Conservation (phyloP, 2,329 filamentous ascomycete species). For the Stagonosporopsis vannaccii region DNA sequence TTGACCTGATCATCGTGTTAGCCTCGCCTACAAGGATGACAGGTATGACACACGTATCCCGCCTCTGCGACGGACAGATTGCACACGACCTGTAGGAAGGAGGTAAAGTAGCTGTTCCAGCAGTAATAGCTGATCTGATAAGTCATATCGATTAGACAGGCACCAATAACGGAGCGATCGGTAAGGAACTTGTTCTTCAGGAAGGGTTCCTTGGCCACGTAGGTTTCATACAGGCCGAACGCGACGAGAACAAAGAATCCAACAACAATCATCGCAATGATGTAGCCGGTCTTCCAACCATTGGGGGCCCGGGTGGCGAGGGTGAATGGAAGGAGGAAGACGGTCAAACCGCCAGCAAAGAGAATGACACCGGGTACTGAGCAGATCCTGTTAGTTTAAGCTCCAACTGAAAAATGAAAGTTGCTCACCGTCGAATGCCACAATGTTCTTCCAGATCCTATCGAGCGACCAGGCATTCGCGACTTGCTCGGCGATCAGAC, state of each 20-base stretch:
- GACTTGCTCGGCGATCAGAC: conserved; percentile 57
- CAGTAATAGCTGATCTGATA: conserved; percentile 64
- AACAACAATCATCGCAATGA: conserved; percentile 59
- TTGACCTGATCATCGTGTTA: not conserved
- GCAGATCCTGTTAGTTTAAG: conserved; percentile 26
- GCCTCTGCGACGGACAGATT: conserved; percentile 62
- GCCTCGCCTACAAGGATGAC: not conserved
- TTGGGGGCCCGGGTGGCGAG: conserved; percentile 58
- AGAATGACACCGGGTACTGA: conserved; percentile 55
- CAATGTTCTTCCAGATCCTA: conserved; percentile 48
- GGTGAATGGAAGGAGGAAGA: conserved; percentile 60
- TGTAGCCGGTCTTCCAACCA: conserved; percentile 59
- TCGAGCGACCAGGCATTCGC: conserved; percentile 54
- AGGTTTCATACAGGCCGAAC: conserved; percentile 63
- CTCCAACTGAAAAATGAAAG: not conserved
- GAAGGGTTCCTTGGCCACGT: conserved; percentile 55
- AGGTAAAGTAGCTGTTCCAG: conserved; percentile 62
- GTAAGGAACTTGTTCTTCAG: conserved; percentile 66
- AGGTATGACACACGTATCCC: conserved; percentile 52
- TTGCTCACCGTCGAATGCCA: conserved; percentile 20
- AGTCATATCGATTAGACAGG: conserved; percentile 63
- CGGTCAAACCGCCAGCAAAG: conserved; percentile 53
- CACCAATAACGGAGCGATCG: conserved; percentile 66
- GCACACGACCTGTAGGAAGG: conserved; percentile 66
- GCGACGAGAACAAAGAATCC: conserved; percentile 57